Conservation (phyloP, 345 rosid genomes). For the Hibiscus tridactylites region DNA sequence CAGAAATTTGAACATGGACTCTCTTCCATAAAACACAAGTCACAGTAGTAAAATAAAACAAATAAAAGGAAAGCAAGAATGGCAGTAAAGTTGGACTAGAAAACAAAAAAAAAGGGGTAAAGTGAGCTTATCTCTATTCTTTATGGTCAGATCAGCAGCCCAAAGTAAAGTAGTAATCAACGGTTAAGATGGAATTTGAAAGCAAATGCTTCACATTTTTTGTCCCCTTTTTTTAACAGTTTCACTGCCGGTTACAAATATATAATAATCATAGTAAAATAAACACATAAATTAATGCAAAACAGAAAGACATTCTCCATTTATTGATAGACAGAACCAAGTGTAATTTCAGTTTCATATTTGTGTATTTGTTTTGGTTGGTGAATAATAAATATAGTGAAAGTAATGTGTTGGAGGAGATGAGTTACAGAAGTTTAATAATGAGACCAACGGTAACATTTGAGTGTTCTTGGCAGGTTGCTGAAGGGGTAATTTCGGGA, state of each 20-base stretch:
- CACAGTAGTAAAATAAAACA: too few species aligned
- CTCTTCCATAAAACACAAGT: too few species aligned
- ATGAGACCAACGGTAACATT: conserved; percentile 5
- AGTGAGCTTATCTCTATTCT: not conserved
- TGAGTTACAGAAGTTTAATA: not conserved
- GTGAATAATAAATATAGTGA: not conserved
- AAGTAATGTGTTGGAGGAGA: not conserved
- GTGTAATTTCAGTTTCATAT: not conserved
- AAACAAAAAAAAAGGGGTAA: not conserved
- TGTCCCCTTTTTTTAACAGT: not conserved
- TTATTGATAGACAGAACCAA: not conserved
- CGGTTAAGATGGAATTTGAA: not conserved
- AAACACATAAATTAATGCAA: too few species aligned
- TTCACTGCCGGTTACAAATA: not conserved
- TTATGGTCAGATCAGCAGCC: not conserved
- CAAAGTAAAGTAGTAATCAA: not conserved
- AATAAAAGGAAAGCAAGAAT: too few species aligned
- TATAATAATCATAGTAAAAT: not conserved
- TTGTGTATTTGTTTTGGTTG: not conserved
- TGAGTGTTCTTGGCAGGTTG: not conserved
- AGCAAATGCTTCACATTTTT: too few species aligned
- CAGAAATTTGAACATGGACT: too few species aligned
- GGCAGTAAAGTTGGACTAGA: not conserved
- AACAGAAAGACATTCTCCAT: too few species aligned
- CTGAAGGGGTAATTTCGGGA: conserved; percentile 3